Conservation (phyloP, 495 filamentous ascomycete species). For the Trichoderma orchidacearum region DNA sequence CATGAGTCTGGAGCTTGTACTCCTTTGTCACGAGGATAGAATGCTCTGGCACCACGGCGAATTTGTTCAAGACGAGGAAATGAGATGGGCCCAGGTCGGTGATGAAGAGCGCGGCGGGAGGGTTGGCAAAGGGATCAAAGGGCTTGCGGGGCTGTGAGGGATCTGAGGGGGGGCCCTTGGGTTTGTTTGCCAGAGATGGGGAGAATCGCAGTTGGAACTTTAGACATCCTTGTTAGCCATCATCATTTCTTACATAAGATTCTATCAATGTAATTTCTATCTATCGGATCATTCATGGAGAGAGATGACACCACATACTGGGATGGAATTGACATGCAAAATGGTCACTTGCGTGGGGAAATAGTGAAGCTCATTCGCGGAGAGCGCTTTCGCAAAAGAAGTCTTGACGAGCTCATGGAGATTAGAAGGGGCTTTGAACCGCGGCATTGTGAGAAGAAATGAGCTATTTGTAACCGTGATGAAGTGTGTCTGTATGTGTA, state of each 20-base stretch:
- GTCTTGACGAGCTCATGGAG: constrained; percentile 40
- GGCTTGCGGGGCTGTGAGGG: constrained; percentile 17
- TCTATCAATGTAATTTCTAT: neutral
- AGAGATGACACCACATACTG: constrained; percentile 33
- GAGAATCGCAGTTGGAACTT: constrained; percentile 68
- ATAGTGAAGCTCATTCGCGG: constrained; percentile 40
- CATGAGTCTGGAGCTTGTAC: constrained; percentile 53
- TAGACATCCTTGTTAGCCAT: constrained; percentile 3
- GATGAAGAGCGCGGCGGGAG: constrained; percentile 46
- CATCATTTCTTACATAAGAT: neutral
- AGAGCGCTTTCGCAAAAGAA: constrained; percentile 39
- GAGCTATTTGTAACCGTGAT: neutral
- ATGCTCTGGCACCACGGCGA: constrained; percentile 64
- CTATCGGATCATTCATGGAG: neutral
- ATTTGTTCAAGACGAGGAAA: constrained; percentile 68
- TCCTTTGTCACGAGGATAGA: constrained; percentile 61
- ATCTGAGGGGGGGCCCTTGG: constrained; percentile 32
- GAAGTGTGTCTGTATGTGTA: too few species aligned
- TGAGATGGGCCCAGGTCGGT: constrained; percentile 43
- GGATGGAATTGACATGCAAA: constrained; percentile 37
- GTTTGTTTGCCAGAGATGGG: constrained; percentile 62
- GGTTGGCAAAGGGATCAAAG: constrained; percentile 64
- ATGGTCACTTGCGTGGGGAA: constrained; percentile 45
- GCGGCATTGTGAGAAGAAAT: constrained; percentile 7
- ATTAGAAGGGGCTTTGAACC: constrained; percentile 13